These are phyloP conservation scores for Sarocladium kiliense DNA, from an alignment of 2,329 filamentous ascomycete genomes.

Conservation along the genomic window DNA sequence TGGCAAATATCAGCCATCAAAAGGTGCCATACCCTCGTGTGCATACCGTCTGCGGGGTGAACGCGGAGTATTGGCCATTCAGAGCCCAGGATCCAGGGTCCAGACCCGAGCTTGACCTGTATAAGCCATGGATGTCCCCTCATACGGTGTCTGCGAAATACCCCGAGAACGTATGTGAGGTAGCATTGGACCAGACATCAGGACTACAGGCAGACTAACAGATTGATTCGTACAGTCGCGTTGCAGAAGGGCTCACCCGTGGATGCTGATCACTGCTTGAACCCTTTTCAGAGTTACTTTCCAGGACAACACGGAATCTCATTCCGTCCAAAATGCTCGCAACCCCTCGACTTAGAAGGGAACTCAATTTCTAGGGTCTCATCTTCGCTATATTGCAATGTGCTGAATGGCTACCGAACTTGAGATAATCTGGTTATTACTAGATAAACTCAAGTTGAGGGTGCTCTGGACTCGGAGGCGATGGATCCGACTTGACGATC, in stretches of 20 bases:
- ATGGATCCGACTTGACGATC: neutral
- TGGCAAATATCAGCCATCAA: constrained; percentile 4
- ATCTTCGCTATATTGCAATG: neutral
- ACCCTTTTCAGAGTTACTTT: neutral
- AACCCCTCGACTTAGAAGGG: neutral
- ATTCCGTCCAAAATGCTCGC: neutral
- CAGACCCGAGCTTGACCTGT: constrained; percentile 3
- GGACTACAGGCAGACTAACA: neutral
- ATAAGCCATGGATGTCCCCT: neutral
- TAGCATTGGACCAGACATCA: constrained; percentile 1
- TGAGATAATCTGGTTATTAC: neutral
- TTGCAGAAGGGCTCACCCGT: neutral
- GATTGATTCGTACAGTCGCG: neutral
- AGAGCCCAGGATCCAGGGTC: neutral
- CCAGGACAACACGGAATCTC: neutral
- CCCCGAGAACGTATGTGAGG: neutral
- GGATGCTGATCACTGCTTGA: neutral
- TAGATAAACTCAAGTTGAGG: neutral
- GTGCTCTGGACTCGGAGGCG: constrained; percentile 1
- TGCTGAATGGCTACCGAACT: neutral
- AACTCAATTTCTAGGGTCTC: neutral
- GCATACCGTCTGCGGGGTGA: neutral
- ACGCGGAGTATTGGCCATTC: neutral
- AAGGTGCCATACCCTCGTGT: neutral
- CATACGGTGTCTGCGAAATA: neutral